Conservation (phyloP, 768 basidiomycete species). For the Pleurotus tuber-regium region DNA sequence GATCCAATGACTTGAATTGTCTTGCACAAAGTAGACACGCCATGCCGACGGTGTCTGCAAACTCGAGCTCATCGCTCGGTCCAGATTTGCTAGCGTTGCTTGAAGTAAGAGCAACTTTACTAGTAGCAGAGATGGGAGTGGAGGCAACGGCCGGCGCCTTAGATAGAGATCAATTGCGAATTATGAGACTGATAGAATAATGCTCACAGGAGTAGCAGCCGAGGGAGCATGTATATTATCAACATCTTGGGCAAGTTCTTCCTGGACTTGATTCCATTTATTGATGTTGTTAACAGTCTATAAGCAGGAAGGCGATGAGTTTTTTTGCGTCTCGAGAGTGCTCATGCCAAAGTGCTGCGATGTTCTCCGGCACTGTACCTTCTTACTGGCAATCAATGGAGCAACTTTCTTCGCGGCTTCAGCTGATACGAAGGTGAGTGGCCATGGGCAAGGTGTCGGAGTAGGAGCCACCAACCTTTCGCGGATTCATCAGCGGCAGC, state of each 20-base stretch:
- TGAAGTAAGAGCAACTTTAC: neutral
- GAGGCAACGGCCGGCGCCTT: neutral
- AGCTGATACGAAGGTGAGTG: constrained; percentile 27
- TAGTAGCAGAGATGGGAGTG: neutral
- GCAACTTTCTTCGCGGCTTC: constrained; percentile 67
- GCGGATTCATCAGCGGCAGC: constrained; percentile 34
- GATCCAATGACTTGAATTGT: constrained; percentile 86
- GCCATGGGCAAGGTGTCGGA: neutral
- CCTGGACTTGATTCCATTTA: constrained; percentile 97
- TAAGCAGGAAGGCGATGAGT: constrained; percentile 11
- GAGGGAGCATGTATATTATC: constrained; percentile 20
- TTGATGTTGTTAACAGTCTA: constrained; percentile 88
- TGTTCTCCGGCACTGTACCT: constrained; percentile 43
- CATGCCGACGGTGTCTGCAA: constrained; percentile 69
- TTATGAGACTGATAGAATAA: constrained; percentile 17
- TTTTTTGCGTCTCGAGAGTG: constrained; percentile 2
- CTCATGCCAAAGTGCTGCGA: constrained; percentile 4
- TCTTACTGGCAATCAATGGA: constrained; percentile 81
- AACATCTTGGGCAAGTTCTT: constrained; percentile 64
- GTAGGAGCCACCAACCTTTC: constrained; percentile 41
- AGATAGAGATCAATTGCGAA: constrained; percentile 13
- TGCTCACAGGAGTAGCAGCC: constrained; percentile 31
- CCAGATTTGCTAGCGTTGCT: constrained; percentile 31
- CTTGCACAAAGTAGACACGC: constrained; percentile 91
- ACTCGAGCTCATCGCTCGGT: constrained; percentile 73